Evolutionary conservation across 2,329 filamentous ascomycete genomes (phyloP), one percentile per base, ranked within the genome.

Genomic region (Chalaropsis ovoidea): DNA sequence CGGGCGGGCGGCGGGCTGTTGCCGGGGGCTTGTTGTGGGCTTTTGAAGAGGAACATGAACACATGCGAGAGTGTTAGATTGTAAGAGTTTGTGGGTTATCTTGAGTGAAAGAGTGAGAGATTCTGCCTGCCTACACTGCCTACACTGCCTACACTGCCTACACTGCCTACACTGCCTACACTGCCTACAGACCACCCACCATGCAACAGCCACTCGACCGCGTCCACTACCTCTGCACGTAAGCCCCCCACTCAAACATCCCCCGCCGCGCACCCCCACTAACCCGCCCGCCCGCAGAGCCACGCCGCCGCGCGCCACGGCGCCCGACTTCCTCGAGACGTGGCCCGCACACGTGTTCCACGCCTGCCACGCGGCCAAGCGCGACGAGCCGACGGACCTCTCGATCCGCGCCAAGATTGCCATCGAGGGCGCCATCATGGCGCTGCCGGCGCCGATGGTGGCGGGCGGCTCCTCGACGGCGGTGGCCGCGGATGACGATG

Each of bases 371-470:
- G 52, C 54, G 10, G 63, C 63, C 13, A 64, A 64, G 31, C 63
- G 63, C 24, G 63, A 64, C 7, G 61, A 62, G 42, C 42, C 22
- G 42, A 62, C 61, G 7, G 65, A 63, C 35, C 49, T 62, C 10
- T 62, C 65, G 22, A 22, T 54, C 6, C 47, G 60, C 5, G 47
- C 65, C 47, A 62, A 66, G 35, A 63, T 63, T 39, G 65, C 65
- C 15, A 62, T 66, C 8, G 65, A 62, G 41, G 60, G 65, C 17
- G 45, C 60, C 13, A 60, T 66, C n/a, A 58, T 66, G 60, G 41
- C 65, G 6, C 47, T 66, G 22, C 43, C 45, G 13, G 42, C 60
- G 4, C 65, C 65, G 2, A 17, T 43, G 6, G 41, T n/a, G 8
- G 27, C 22, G 52, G 24, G 8, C 19, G 15, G 15, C 60, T 15